Evolutionary conservation across 2,329 filamentous ascomycete genomes (phyloP), one percentile per base, ranked within the genome.

Genomic region (Arthrobotrys entomopaga): DNA sequence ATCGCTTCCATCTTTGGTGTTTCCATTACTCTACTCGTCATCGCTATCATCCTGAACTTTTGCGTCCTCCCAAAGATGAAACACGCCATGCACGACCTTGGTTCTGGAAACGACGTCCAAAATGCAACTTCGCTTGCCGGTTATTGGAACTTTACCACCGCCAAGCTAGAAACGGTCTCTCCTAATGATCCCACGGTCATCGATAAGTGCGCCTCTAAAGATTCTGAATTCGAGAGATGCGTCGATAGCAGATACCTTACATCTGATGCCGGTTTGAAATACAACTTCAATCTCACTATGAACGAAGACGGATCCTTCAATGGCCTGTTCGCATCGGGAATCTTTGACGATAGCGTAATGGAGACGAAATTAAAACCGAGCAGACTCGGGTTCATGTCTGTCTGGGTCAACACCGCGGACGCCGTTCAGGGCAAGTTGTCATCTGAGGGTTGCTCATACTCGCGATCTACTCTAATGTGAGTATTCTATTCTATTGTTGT

Each of bases 201-300:
- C 19, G 69, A 73, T 34, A 61, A 29, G 26, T 73, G 69, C 50
- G 42, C 24, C 49, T 65, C 69, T 7, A 73, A 73, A 43, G 54
- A 61, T 22, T 43, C 61, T 3, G 69, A 73, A 63, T 73, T 73
- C 24, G 63, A 60, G 13, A 52, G 69, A 50, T 73, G 69, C 16
- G 69, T 65, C 34, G 61, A 73, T n/a, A 73, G 52, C 56, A 66
- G 63, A 57, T 73, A 61, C 29, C 69, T 73, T n/a, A 54, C 15
- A 10, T 15, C 53, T 16, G 60, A 46, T 16, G 48, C 49, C 20
- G 49, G 48, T 15, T 50, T 57, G 20, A 70, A 70, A 15, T 73
- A 52, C 15, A 34, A 22, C 22, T 73, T 73, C 49, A 43, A 73
- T 29, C 56, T 73, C n/a, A 42, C 34, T 1, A 58, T 60, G 61